Percentiles rank a stretch among this genome's conserved stretches.
These are phyloP conservation scores for Phaffomyces thermotolerans DNA, from an alignment of 805 yeast genomes.

Conservation along the genomic window DNA sequence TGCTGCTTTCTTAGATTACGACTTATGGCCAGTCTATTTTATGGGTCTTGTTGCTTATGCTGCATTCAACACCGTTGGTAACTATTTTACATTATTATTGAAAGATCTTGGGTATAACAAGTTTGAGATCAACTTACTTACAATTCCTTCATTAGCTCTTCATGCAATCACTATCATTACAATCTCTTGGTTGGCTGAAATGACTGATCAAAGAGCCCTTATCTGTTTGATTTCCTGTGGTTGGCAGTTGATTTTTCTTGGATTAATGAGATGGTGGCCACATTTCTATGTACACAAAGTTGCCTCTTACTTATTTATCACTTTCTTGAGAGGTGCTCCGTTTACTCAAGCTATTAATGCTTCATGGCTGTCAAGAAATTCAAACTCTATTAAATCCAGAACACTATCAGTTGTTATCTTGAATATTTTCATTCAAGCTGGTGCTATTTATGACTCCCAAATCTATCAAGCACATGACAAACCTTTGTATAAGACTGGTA, in stretches of 20 bases:
- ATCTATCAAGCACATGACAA: slow-evolving; percentile 49
- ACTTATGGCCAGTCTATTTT: slow-evolving; percentile 50
- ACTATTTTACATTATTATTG: slow-evolving; percentile 43
- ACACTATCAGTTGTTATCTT: slow-evolving; percentile 57
- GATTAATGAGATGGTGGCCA: slow-evolving; percentile 26
- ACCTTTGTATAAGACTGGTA: slow-evolving; percentile 56
- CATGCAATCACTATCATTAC: slow-evolving; percentile 29
- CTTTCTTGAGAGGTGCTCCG: too few relatives aligned
- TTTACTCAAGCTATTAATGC: not conserved
- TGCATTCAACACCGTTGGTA: slow-evolving; percentile 23
- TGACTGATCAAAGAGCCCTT: slow-evolving; percentile 13
- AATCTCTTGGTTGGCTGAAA: slow-evolving; percentile 33
- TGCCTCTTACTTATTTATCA: not conserved
- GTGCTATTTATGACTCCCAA: slow-evolving; percentile 46
- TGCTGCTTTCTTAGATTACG: slow-evolving; percentile 39
- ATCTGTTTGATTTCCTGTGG: not conserved
- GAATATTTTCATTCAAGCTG: slow-evolving; percentile 59
- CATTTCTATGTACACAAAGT: slow-evolving; percentile 1
- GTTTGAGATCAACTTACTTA: slow-evolving; percentile 41
- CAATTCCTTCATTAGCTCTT: slow-evolving; percentile 37
- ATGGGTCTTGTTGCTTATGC: slow-evolving; percentile 37
- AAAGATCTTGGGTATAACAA: slow-evolving; percentile 44
- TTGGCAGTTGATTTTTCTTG: slow-evolving; percentile 15
- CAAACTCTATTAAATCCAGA: slow-evolving; percentile 52
- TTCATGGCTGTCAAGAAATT: slow-evolving; percentile 48